Evolutionary conservation across 176 grass and related monocot species (phyloP), one percentile per base, ranked within the genome.

Genomic region (Triticum dicoccoides): DNA sequence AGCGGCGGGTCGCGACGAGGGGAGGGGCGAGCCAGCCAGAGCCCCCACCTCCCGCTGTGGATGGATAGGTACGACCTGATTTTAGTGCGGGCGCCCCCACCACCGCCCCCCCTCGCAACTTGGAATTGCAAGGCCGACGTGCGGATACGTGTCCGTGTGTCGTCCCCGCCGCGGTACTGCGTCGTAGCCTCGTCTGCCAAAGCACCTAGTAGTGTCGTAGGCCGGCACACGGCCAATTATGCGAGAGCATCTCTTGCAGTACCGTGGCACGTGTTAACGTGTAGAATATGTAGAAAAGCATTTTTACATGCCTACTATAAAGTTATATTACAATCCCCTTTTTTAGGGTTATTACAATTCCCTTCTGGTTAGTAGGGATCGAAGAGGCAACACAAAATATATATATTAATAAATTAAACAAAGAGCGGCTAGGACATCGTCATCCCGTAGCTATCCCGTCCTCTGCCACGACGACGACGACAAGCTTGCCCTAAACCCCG

Each of bases 1-100:
- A 88, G 34, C 10, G 58, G 44, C 61, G 34, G 62, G 73, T 33
- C 49, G 37, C 72, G 63, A 88, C 86, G 76, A 69, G 11, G 9
- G 41, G 41, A 8, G 39, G 32, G 8, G 3, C 6, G 30, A 54
- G 34, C 11, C 18, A 1, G 41, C 4, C 30, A 1, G 11, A 20
- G 41, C 7, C 41, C 86, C 65, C 51, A 54, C 51, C 2, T 38
- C 44, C 44, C 44, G 37, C 39, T 25, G 6, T 14, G 37, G 69
- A 14, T 45, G 77, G 77, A 67, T 77, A 78, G 27, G 73, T 64
- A 78, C 52, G 74, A 54, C 17, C 29, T 35, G 20, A 17, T 35
- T 85, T 85, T 44, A 45, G 37, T 71, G 69, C 35, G 38, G 6
- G 11, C 24, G 62, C 61, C 34, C 77, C 69, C 37, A 72, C 69